Percentiles rank a stretch among this genome's conserved stretches.
phyloP scores from a whole-genome alignment of 352 stramenopile species.

The Globisporangium radiosum region DNA sequence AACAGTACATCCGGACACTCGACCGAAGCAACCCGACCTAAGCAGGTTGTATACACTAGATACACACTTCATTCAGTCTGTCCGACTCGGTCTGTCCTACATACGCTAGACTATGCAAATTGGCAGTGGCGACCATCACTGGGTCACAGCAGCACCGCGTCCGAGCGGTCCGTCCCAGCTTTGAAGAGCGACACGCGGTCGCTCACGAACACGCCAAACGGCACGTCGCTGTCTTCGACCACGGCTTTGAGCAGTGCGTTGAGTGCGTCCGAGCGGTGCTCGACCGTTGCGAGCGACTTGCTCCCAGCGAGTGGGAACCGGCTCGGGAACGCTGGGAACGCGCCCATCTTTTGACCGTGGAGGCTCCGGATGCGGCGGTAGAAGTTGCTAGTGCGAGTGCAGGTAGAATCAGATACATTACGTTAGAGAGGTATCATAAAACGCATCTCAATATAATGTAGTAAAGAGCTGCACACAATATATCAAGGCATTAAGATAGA shows the following conservation, averaged over 20 bases:
- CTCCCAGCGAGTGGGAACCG: not conserved
- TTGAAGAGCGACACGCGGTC: not conserved
- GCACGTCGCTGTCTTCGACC: not conserved
- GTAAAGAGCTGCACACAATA: too few relatives aligned
- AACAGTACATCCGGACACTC: too few relatives aligned
- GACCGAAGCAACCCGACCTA: too few relatives aligned
- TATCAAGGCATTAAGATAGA: too few relatives aligned
- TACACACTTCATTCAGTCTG: not conserved
- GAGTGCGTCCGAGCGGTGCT: not conserved
- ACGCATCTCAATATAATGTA: too few relatives aligned
- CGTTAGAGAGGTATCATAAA: too few relatives aligned
- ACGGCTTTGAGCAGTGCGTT: not conserved
- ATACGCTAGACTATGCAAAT: too few relatives aligned
- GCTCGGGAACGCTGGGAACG: not conserved
- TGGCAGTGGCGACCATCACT: too few relatives aligned
- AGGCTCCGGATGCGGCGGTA: too few relatives aligned
- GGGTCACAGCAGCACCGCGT: not conserved
- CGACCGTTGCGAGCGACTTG: not conserved
- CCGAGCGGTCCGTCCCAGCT: slow-evolving; percentile 2
- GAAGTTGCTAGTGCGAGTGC: not conserved
- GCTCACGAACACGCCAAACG: not conserved
- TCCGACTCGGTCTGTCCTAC: too few relatives aligned
- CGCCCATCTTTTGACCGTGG: not conserved
- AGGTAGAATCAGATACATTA: too few relatives aligned
- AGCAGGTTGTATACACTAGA: too few relatives aligned